Conservation (phyloP, 441 rosid species). For the Macaranga tanarius region DNA sequence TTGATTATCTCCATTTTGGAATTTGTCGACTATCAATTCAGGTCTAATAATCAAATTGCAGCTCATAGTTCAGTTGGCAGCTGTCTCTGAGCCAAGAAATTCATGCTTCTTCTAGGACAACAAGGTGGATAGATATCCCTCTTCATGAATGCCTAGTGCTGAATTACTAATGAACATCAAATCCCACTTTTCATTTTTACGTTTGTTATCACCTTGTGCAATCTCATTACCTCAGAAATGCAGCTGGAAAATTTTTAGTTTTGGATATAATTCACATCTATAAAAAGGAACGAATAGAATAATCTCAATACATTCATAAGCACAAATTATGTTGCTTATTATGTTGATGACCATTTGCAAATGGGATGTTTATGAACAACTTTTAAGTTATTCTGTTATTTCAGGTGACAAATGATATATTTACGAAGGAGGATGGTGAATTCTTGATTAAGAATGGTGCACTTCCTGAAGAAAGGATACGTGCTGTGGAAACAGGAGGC, state of each 20-base stretch:
- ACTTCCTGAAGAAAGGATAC: conserved; percentile 92
- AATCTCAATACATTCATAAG: background rate
- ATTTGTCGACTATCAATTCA: background rate
- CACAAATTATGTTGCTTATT: background rate
- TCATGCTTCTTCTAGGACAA: background rate
- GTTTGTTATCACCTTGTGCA: background rate
- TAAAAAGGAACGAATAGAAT: background rate
- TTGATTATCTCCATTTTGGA: background rate
- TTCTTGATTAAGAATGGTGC: conserved; percentile 95
- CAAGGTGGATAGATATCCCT: conserved; percentile 1
- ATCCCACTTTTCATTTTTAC: background rate
- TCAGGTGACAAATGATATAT: conserved; percentile 97
- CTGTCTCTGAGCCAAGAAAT: background rate
- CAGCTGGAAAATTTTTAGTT: background rate
- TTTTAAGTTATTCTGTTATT: conserved; percentile 1
- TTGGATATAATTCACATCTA: background rate
- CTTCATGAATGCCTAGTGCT: background rate
- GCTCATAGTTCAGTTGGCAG: background rate
- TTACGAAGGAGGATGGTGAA: conserved; percentile 96
- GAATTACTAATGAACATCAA: background rate
- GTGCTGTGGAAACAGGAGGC: conserved; percentile 96
- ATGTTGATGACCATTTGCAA: conserved; percentile 3
- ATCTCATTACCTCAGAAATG: background rate
- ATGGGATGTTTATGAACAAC: background rate
- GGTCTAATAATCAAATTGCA: background rate